A percentile compares a stretch with the other conserved stretches of the same genome.
Conservation (phyloP, 305 asterid species). For the Solanum chacoense region DNA sequence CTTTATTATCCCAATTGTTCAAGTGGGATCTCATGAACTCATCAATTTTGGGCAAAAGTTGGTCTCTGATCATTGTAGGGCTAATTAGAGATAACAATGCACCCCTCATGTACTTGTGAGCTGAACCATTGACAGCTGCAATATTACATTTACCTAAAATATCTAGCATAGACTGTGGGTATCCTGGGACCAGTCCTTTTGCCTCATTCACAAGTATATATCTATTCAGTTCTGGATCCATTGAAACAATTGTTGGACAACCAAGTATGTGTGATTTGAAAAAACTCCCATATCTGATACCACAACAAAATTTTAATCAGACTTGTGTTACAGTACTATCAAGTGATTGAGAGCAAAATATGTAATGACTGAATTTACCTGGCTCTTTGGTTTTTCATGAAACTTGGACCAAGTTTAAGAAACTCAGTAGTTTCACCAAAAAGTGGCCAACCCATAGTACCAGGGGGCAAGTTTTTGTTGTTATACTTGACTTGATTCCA, state of each 20-base stretch:
- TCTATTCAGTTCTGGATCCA: slow-evolving; percentile 90
- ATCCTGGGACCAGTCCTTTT: slow-evolving; percentile 95
- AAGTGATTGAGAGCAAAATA: not conserved
- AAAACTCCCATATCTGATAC: slow-evolving; percentile 70
- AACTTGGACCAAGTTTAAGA: slow-evolving; percentile 81
- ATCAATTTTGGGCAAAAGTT: slow-evolving; percentile 86
- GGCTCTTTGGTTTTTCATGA: slow-evolving; percentile 86
- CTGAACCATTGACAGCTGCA: slow-evolving; percentile 92
- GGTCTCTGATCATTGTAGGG: slow-evolving; percentile 80
- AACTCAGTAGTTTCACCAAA: slow-evolving; percentile 96
- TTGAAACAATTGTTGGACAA: slow-evolving; percentile 88
- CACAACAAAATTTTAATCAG: not conserved
- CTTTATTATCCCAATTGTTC: slow-evolving; percentile 54
- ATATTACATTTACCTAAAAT: slow-evolving; percentile 93
- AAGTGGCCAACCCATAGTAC: slow-evolving; percentile 99
- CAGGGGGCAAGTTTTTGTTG: slow-evolving; percentile 86
- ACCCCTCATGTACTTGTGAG: slow-evolving; percentile 96
- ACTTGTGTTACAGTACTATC: not conserved
- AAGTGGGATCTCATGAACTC: slow-evolving; percentile 93
- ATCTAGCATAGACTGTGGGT: slow-evolving; percentile 94
- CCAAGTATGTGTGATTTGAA: slow-evolving; percentile 92
- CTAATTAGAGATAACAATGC: slow-evolving; percentile 82
- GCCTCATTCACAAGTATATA: slow-evolving; percentile 80
- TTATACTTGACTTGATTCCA: slow-evolving; percentile 80
- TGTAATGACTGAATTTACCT: slow-evolving; percentile 30